phyloP scores from a whole-genome alignment of 2,329 filamentous ascomycete species.

The Fusarium verticillioides region DNA sequence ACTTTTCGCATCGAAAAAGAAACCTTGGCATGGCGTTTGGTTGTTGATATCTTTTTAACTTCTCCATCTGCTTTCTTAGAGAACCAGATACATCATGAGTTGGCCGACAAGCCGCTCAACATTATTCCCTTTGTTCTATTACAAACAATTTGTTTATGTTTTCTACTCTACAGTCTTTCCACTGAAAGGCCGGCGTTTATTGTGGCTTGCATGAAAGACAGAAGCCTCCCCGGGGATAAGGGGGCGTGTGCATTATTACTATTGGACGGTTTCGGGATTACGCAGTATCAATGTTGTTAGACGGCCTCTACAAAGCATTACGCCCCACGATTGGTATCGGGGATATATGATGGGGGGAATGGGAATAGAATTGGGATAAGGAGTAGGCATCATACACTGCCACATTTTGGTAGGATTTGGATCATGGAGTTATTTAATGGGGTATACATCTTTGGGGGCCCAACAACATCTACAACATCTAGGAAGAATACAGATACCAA shows the following conservation, averaged over 20 bases:
- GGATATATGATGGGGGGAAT: slow-evolving; percentile 19
- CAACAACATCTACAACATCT: slow-evolving; percentile 5
- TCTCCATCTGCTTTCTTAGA: slow-evolving; percentile 27
- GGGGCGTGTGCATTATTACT: slow-evolving; percentile 36
- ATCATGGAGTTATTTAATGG: slow-evolving; percentile 32
- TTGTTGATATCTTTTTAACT: slow-evolving; percentile 1
- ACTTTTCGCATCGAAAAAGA: slow-evolving; percentile 36
- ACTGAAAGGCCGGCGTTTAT: slow-evolving; percentile 22
- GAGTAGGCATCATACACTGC: slow-evolving; percentile 32
- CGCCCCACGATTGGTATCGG: slow-evolving; percentile 24
- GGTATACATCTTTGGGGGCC: slow-evolving; percentile 9
- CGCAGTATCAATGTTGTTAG: slow-evolving; percentile 21
- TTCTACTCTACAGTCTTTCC: not conserved
- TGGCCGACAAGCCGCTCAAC: slow-evolving; percentile 6
- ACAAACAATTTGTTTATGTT: slow-evolving; percentile 7
- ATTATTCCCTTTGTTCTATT: slow-evolving; percentile 36
- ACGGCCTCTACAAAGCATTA: slow-evolving; percentile 33
- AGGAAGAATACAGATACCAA: slow-evolving; percentile 20
- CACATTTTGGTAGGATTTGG: slow-evolving; percentile 33
- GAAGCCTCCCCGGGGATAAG: slow-evolving; percentile 14
- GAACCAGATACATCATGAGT: slow-evolving; percentile 38
- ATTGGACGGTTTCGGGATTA: slow-evolving; percentile 15
- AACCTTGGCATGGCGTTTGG: slow-evolving; percentile 36
- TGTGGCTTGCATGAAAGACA: slow-evolving; percentile 27
- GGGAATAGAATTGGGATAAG: slow-evolving; percentile 3